Evolutionary conservation across 2,329 filamentous ascomycete species (phyloP).

Genomic region (Monilinia fructicola): DNA sequence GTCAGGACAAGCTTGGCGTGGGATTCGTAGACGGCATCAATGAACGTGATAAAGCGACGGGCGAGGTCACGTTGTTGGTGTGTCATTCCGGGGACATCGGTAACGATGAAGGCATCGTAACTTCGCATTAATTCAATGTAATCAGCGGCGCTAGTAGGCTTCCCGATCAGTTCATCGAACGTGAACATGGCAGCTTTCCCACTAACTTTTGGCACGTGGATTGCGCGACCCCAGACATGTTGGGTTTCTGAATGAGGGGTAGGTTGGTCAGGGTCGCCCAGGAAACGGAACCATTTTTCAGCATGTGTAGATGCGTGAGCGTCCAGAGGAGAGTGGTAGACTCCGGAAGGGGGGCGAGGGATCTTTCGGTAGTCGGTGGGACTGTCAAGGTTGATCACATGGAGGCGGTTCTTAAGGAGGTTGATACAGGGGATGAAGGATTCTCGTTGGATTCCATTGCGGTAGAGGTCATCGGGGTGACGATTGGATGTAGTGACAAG

Average conservation of each 20-base stretch:
- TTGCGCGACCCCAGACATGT: slow-evolving; percentile 88
- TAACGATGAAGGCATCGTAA: slow-evolving; percentile 91
- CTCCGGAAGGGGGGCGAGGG: slow-evolving; percentile 84
- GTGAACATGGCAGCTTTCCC: slow-evolving; percentile 88
- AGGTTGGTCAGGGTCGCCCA: slow-evolving; percentile 70
- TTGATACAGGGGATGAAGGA: slow-evolving; percentile 95
- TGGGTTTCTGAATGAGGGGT: slow-evolving; percentile 77
- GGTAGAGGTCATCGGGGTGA: slow-evolving; percentile 95
- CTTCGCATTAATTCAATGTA: slow-evolving; percentile 88
- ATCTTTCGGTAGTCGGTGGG: slow-evolving; percentile 97
- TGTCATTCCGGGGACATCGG: slow-evolving; percentile 89
- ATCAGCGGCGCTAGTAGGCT: slow-evolving; percentile 88
- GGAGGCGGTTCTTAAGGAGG: slow-evolving; percentile 78
- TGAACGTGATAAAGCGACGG: slow-evolving; percentile 92
- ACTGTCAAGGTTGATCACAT: slow-evolving; percentile 92
- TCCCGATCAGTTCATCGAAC: slow-evolving; percentile 87
- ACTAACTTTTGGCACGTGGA: slow-evolving; percentile 82
- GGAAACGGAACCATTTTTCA: slow-evolving; percentile 92
- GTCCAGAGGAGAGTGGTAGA: slow-evolving; percentile 89
- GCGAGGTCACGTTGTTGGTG: slow-evolving; percentile 82
- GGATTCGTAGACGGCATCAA: slow-evolving; percentile 91
- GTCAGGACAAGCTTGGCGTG: slow-evolving; percentile 95
- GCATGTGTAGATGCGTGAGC: slow-evolving; percentile 75
- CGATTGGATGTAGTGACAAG: slow-evolving; percentile 94
- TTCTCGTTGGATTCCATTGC: slow-evolving; percentile 94